Evolutionary conservation across 768 basidiomycete genomes (phyloP), one percentile per base, ranked within the genome.

Genomic region (Lactarius sp.): DNA sequence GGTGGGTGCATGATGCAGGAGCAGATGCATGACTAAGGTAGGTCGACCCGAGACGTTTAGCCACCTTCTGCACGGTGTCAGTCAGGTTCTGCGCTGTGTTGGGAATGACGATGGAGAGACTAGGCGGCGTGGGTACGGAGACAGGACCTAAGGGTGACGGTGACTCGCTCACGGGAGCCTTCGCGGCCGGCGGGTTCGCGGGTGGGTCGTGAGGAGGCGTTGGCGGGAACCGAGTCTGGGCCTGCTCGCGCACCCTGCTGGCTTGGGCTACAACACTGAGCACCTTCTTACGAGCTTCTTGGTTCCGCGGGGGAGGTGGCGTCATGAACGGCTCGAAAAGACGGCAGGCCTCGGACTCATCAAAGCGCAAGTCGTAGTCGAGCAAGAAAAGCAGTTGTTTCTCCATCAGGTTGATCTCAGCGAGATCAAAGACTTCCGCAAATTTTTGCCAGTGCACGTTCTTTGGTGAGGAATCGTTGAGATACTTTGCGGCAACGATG

Each of bases 361-460:
- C 82, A 73, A 98, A 92, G 53, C 92, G 86, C 61, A 99, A 85
- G 74, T 98, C 88, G 73, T 90, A 95, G 77, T 96, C 91, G 69
- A 99, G 85, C 62, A 98, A 80, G 74, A 83, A 88, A 59, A 99
- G 85, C 34, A 99, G 84, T 76, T 99, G 94, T 77, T 87, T 90
- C 78, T 99, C 96, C 96, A 98, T 98, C 65, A 95, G 81, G 75
- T 95, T 97, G 74, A 98, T 86, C 77, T 92, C 90, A 12, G 78
- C 75, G 56, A 85, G 76, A 72, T 90, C 85, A 77, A 92, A 95
- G 67, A 90, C 77, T 49, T 79, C 77, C 18, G 86, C 88, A 73
- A 94, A 92, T 53, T 77, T 76, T 60, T 87, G 83, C 96, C 96
- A 99, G 78, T 97, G 91, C 73, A 82, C 82, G 78, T 98, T 99